Percentiles rank a stretch among this genome's conserved stretches.
phyloP scores from a whole-genome alignment of 1,139 yeast genomes.

The Debaryomycetaceae sp. region DNA sequence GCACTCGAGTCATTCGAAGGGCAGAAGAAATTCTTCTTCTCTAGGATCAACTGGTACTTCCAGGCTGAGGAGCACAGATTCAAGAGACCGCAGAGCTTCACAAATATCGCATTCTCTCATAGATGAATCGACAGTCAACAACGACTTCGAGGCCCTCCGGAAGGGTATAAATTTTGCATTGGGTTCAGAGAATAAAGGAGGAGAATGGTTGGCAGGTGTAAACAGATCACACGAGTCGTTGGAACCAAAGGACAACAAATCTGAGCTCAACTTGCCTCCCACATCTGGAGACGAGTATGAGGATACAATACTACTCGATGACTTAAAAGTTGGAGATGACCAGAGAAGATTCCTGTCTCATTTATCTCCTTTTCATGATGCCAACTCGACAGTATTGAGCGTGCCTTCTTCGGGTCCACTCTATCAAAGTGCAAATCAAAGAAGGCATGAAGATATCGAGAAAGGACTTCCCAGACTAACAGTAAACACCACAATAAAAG shows the following conservation, averaged over 20 bases:
- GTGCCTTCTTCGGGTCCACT: neutral
- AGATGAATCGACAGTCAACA: constrained; percentile 24
- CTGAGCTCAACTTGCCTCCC: neutral
- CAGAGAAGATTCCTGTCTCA: neutral
- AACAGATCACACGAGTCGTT: neutral
- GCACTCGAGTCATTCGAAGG: neutral
- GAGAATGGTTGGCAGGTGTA: constrained; percentile 25
- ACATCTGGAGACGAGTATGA: constrained; percentile 10
- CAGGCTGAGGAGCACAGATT: neutral
- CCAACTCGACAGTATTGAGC: neutral
- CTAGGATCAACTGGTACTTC: neutral
- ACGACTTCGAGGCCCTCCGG: constrained; percentile 32
- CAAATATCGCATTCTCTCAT: constrained; percentile 11
- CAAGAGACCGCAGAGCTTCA: neutral
- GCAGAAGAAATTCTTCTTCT: neutral
- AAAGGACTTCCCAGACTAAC: neutral
- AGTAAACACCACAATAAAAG: neutral
- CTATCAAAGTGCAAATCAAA: neutral
- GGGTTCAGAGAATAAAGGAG: constrained; percentile 23
- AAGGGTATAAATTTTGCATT: constrained; percentile 38
- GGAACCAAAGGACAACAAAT: neutral
- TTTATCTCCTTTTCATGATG: constrained; percentile 5
- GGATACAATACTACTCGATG: constrained; percentile 21
- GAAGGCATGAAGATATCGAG: neutral
- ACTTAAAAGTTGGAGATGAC: constrained; percentile 1